Evolutionary conservation across 331 rosid species (phyloP).

Genomic region (Telfairia occidentalis): DNA sequence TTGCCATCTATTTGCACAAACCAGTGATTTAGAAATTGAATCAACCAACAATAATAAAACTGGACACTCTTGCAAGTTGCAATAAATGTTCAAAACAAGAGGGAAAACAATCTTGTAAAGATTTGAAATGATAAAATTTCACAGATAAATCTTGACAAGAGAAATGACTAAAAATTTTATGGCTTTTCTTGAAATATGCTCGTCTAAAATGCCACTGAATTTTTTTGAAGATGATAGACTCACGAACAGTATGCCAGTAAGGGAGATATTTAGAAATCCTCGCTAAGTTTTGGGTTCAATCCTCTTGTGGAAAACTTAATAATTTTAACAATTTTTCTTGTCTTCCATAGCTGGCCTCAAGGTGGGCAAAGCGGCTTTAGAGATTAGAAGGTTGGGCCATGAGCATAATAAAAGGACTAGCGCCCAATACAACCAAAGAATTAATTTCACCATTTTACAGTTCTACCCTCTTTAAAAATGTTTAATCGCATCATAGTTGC

Average conservation of each 20-base stretch:
- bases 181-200: neutral
- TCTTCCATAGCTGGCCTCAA: neutral
- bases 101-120: neutral
- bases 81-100: neutral
- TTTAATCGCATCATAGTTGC: neutral
- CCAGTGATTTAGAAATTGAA: constrained; percentile 1
- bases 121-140: neutral
- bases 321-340: neutral
- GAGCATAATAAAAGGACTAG: neutral
- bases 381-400: neutral
- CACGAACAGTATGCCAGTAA: neutral
- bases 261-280: neutral
- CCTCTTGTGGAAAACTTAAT: neutral
- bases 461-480: neutral
- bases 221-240: neutral
- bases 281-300: neutral
- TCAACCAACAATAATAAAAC: constrained; percentile 13
- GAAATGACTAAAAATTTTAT: neutral
- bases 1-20: constrained; percentile 34
- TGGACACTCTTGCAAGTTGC: neutral
- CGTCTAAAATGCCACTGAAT: neutral
- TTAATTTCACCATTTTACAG: neutral
- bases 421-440: neutral
- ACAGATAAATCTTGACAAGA: neutral
- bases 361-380: neutral